Conservation (phyloP, 2,329 filamentous ascomycete species). For the Didymella segeticola region DNA sequence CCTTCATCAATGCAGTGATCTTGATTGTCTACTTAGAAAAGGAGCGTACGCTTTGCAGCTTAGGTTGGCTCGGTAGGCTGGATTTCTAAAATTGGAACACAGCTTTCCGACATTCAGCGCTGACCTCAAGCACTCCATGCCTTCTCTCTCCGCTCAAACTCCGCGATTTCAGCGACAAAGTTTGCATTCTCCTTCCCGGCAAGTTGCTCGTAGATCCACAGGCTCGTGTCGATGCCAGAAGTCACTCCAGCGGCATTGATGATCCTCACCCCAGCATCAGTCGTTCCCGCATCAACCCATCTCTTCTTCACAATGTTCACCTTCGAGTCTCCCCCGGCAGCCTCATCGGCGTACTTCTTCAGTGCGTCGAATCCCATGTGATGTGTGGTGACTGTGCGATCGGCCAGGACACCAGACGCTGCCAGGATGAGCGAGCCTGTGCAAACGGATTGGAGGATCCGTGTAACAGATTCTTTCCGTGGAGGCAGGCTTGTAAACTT, state of each 20-base stretch:
- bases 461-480: conserved; percentile 27
- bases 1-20: not conserved
- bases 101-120: not conserved
- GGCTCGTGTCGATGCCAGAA: conserved; percentile 41
- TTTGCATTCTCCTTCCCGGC: conserved; percentile 35
- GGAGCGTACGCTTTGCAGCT: too few relatives aligned
- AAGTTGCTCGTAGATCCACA: conserved; percentile 38
- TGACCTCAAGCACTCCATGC: conserved; percentile 23
- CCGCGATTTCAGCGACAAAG: conserved; percentile 34
- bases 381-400: conserved; percentile 50
- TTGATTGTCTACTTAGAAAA: not conserved
- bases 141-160: conserved; percentile 40
- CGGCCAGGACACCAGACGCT: conserved; percentile 46
- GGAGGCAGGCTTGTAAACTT: conserved; percentile 33
- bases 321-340: conserved; percentile 35
- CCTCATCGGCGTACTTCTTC: conserved; percentile 37
- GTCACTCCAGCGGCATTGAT: conserved; percentile 46
- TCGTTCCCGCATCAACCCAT: conserved; percentile 43
- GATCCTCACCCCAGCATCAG: conserved; percentile 40
- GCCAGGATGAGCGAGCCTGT: conserved; percentile 50
- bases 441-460: conserved; percentile 51
- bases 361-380: conserved; percentile 40
- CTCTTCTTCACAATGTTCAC: conserved; percentile 36
- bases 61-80: not conserved
- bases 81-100: not conserved